Evolutionary conservation across 768 basidiomycete species (phyloP), one percentile per base, ranked within the genome.

Genomic region (Naganishia onofrii): DNA sequence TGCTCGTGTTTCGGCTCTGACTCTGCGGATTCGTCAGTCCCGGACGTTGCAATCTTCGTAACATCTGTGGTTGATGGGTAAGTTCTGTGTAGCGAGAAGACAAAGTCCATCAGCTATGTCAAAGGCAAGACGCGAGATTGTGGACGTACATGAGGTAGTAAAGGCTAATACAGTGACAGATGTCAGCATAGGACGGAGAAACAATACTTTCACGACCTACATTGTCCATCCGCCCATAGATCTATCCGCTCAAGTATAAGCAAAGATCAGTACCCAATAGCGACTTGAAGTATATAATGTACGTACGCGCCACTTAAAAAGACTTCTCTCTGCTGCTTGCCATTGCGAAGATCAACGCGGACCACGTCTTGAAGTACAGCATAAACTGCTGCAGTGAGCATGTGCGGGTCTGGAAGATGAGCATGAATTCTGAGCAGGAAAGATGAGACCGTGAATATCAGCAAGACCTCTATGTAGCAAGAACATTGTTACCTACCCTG

Each of bases 231-330:
- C 69, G 26, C 69, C 69, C 69, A 70, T 70, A 12, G 69, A 70
- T 42, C 68, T 69, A 38, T 34, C 3, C 8, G 8, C 29, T 31
- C 17, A 31, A 57, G 19, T 10, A 28, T 1, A 23, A 3, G n/a
- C 4, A 52, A 6, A 55, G 1, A 65, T 72, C 67, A 74, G 70
- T 46, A 6, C 4, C 51, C 19, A 23, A 17, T 53, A 5, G 28
- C 26, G 26, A 66, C 31, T 21, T 52, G n/a, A n/a, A 1, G 7
- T 10, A 68, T 26, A 3, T 29, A n/a, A 3, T 28, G 74, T 74
- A 76, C 71, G 80, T 74, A 76, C 76, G 60, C 60, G 69, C 81
- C 81, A 48, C 74, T 75, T 32, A 81, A 57, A 68, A 82, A 82
- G 28, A 79, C 80, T 70, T 82, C 80, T 36, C 76, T 73, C 67